phyloP scores from a whole-genome alignment of 108 stramenopile species.

The Cyclostephanos invisitatus region DNA sequence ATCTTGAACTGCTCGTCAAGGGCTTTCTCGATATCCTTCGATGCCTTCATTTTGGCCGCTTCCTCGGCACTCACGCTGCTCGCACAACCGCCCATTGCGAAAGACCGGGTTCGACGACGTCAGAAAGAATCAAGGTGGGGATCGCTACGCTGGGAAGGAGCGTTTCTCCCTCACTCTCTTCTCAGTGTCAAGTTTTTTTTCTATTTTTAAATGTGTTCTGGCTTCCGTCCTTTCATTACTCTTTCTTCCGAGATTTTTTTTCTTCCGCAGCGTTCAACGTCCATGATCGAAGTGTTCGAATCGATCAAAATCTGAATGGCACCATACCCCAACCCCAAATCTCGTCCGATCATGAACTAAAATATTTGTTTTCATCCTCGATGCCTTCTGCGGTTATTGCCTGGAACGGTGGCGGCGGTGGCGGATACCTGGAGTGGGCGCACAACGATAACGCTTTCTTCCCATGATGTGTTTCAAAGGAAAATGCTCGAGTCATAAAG shows the following conservation, averaged over 20 bases:
- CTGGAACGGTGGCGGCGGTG: neutral
- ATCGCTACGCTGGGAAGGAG: neutral
- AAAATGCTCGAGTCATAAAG: slow-evolving; percentile 60
- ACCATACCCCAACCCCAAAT: slow-evolving; percentile 7
- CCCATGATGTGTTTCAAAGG: slow-evolving; percentile 48
- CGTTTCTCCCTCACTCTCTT: too few species aligned
- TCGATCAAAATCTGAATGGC: slow-evolving; percentile 27
- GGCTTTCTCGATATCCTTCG: slow-evolving; percentile 48
- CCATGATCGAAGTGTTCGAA: too few species aligned
- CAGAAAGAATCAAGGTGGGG: neutral
- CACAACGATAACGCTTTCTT: slow-evolving; percentile 33
- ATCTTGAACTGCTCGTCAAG: slow-evolving; percentile 49
- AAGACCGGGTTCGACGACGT: neutral
- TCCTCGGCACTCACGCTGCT: slow-evolving; percentile 37
- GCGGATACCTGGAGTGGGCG: neutral
- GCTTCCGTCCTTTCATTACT: too few species aligned
- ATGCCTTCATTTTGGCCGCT: slow-evolving; percentile 41
- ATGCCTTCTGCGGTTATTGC: slow-evolving; percentile 42
- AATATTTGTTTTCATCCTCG: slow-evolving; percentile 49
- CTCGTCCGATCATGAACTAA: slow-evolving; percentile 41
- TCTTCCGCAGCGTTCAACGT: too few species aligned
- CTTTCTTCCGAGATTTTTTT: neutral
- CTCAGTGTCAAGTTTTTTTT: too few species aligned
- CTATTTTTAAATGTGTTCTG: too few species aligned
- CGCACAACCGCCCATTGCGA: slow-evolving; percentile 43